A percentile compares a stretch with the other conserved stretches of the same genome.
Evolutionary conservation across 163 green algal species (phyloP).

Genomic region (Chlamydomonas reinhardtii): DNA sequence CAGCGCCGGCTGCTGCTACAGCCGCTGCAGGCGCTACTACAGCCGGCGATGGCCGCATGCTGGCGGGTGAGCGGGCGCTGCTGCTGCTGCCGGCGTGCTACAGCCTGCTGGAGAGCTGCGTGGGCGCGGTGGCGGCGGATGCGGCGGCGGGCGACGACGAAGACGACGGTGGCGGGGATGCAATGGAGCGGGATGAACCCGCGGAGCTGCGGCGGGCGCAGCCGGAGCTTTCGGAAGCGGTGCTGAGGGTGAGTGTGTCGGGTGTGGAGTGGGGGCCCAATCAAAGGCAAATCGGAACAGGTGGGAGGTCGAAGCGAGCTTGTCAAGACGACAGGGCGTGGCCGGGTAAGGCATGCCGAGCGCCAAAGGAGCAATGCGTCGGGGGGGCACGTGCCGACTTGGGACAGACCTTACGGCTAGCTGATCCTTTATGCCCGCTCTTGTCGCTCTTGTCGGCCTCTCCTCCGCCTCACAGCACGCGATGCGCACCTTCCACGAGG

Average conservation of each 20-base stretch:
- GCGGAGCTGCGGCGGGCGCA: background rate
- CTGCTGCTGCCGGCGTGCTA: slow-evolving; percentile 71
- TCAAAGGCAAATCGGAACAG: too few species aligned
- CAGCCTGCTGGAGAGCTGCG: slow-evolving; percentile 66
- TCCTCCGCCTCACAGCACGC: background rate
- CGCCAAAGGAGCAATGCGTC: too few species aligned
- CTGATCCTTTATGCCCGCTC: too few species aligned
- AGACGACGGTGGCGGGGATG: background rate
- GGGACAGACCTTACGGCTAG: background rate
- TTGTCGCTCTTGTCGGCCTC: too few species aligned
- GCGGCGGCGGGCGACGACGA: slow-evolving; percentile 23
- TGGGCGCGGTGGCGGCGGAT: slow-evolving; percentile 73
- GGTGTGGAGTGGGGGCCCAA: too few species aligned
- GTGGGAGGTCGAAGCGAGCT: too few species aligned
- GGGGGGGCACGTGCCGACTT: background rate
- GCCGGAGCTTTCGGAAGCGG: slow-evolving; percentile 19
- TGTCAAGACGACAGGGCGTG: too few species aligned
- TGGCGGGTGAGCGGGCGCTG: slow-evolving; percentile 60
- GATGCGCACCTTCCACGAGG: background rate
- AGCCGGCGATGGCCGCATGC: background rate
- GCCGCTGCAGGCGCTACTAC: background rate
- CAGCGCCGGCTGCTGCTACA: background rate
- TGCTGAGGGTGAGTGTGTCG: background rate
- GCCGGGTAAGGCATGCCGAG: too few species aligned
- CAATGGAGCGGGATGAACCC: background rate